These are phyloP conservation scores for Cinnamomum micranthum DNA, from an alignment of 164 flowering plant genomes.

Conservation along the genomic window DNA sequence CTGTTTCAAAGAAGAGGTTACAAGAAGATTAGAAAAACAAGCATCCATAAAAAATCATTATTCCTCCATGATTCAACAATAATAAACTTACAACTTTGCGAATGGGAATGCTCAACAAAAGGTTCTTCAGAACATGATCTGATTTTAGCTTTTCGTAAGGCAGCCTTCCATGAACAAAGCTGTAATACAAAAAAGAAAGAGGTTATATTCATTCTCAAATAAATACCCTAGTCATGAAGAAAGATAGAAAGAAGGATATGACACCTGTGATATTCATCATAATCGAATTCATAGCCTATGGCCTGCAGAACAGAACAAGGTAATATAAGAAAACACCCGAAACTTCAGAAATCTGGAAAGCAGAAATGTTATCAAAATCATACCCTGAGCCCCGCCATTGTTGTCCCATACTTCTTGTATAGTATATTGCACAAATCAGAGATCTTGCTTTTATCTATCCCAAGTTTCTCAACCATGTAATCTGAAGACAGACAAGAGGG, in stretches of 20 bases:
- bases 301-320: slow-evolving; percentile 43
- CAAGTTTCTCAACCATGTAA: slow-evolving; percentile 69
- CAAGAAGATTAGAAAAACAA: neutral
- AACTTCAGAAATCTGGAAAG: neutral
- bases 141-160: slow-evolving; percentile 73
- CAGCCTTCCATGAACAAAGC: slow-evolving; percentile 86
- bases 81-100: slow-evolving; percentile 68
- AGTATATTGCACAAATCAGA: slow-evolving; percentile 44
- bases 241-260: no score
- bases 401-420: slow-evolving; percentile 81
- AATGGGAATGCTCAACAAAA: slow-evolving; percentile 65
- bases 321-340: no score
- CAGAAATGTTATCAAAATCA: neutral
- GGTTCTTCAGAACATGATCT: slow-evolving; percentile 57
- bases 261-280: slow-evolving; percentile 46
- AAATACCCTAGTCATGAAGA: no score
- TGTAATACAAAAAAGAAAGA: slow-evolving; percentile 7
- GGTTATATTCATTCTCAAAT: no score
- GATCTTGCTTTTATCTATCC: slow-evolving; percentile 54
- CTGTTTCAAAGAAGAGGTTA: slow-evolving; percentile 26
- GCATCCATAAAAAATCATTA: neutral
- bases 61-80: neutral
- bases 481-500: slow-evolving; percentile 27
- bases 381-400: slow-evolving; percentile 94
- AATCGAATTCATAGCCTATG: slow-evolving; percentile 67